phyloP scores from a whole-genome alignment of 768 basidiomycete species.

The Dioszegia crocea region DNA sequence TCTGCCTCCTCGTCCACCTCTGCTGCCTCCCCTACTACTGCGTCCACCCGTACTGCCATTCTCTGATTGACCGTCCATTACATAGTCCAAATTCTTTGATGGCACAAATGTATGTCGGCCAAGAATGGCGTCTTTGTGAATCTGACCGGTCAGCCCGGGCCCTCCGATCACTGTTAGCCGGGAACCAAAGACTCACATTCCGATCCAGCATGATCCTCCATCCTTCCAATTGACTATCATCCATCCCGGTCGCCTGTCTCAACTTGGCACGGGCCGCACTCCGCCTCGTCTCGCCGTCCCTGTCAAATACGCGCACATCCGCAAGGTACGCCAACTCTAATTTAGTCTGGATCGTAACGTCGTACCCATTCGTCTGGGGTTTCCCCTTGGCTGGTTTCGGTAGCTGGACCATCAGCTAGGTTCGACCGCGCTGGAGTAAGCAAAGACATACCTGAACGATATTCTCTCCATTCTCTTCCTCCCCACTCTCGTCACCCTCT shows the following conservation, averaged over 20 bases:
- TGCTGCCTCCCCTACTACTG: conserved; percentile 33
- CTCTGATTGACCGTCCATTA: background rate
- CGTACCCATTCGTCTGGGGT: conserved; percentile 1
- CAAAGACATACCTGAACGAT: conserved; percentile 17
- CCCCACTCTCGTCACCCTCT: conserved; percentile 17
- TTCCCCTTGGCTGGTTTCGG: background rate
- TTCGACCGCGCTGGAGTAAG: background rate
- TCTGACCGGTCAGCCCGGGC: background rate
- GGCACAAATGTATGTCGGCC: conserved; percentile 20
- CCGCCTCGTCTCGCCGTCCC: conserved; percentile 68
- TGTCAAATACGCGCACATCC: conserved; percentile 70
- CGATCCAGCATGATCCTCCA: conserved; percentile 87
- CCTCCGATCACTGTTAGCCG: background rate
- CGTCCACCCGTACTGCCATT: conserved; percentile 41
- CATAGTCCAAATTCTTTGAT: conserved; percentile 8
- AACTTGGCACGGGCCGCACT: conserved; percentile 66
- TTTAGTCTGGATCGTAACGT: conserved; percentile 56
- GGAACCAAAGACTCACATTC: conserved; percentile 59
- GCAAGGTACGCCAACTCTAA: conserved; percentile 73
- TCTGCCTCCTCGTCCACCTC: conserved; percentile 53
- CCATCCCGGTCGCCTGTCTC: conserved; percentile 63
- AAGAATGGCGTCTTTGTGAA: conserved; percentile 41
- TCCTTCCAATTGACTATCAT: conserved; percentile 83
- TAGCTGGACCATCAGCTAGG: background rate
- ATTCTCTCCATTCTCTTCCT: conserved; percentile 29